Conservation (phyloP, 2,329 filamentous ascomycete species). For the Colletotrichum coccodes region DNA sequence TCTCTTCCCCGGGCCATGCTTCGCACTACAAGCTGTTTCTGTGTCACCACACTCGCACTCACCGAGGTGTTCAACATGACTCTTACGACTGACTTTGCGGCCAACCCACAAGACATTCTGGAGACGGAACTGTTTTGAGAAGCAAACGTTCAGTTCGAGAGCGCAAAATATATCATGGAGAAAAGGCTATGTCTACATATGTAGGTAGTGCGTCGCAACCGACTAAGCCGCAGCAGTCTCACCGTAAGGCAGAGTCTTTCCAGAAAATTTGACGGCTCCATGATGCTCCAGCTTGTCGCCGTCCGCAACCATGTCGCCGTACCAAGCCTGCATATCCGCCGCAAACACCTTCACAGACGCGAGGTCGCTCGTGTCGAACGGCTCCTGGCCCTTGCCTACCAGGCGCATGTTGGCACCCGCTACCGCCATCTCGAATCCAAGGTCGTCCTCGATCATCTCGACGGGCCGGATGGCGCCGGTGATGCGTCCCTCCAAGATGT, state of each 20-base stretch:
- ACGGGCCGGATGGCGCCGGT: conserved; percentile 14
- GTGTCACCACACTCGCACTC: background rate
- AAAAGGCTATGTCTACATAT: background rate
- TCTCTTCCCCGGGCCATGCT: background rate
- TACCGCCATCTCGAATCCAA: background rate
- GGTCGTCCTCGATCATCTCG: conserved; percentile 13
- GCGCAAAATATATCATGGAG: background rate
- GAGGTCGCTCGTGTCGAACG: conserved; percentile 38
- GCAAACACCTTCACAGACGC: conserved; percentile 35
- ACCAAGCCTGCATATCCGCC: conserved; percentile 37
- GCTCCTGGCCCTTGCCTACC: conserved; percentile 34
- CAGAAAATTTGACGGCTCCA: conserved; percentile 37
- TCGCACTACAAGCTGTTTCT: background rate
- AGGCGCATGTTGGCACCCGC: conserved; percentile 17
- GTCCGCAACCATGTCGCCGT: conserved; percentile 37
- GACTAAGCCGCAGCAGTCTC: background rate
- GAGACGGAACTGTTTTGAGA: background rate
- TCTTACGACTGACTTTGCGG: background rate
- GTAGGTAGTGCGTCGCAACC: background rate
- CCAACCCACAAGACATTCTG: background rate
- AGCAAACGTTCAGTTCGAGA: background rate
- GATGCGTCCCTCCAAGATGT: conserved; percentile 12
- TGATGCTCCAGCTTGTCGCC: conserved; percentile 40
- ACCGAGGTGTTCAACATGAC: background rate
- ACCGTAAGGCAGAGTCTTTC: conserved; percentile 9